Base-by-base conservation (phyloP, 805 yeast species). In the Candida gorgasii region DNA sequence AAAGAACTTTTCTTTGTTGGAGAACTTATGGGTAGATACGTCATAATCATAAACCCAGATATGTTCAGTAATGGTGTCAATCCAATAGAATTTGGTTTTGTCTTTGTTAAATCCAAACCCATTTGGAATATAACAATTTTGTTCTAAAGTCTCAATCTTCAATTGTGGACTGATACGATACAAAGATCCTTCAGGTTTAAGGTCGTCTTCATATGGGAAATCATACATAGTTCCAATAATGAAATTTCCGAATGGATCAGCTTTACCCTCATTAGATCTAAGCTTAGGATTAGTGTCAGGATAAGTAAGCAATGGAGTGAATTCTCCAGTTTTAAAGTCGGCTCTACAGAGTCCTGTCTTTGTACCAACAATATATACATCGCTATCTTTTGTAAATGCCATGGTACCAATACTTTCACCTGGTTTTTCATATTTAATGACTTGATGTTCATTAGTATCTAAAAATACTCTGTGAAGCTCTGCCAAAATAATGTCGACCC, bases 141-240 rank as follows among this genome's bases (percentile, higher is more conserved):
- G 49, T 13, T 61, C 43, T 70, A 69, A 66, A 11, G 52, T 45
- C 26, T 60, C 59, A 13, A 66, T 47, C 19, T 62, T 45, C 30
- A 69, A 55, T 39, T 61, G 65, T 22, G 61, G 51, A 34, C 62
- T 54, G 37, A 70, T 54, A 12, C 72, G 52, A 52, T 60, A 69
- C 35, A 70, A 52, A 19, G 46, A 70, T 1, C 96, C 97, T 41
- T 76, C 77, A 1, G 67, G 63, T n/a, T 58, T 41, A 12, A 59
- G 55, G 16, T 51, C 20, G 3, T 17, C 31, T 15, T 39, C 42
- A 12, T 26, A 18, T 4, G 44, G 44, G 50, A 78, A 79, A 44
- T 79, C 80, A 16, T 72, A 72, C 95, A 89, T 89, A 15, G 90
- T 72, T 1, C 97, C 96, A 38, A 86, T 79, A 77, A 86, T 84